Base-by-base conservation (phyloP, 805 yeast species). In the Candida insectorum region DNA sequence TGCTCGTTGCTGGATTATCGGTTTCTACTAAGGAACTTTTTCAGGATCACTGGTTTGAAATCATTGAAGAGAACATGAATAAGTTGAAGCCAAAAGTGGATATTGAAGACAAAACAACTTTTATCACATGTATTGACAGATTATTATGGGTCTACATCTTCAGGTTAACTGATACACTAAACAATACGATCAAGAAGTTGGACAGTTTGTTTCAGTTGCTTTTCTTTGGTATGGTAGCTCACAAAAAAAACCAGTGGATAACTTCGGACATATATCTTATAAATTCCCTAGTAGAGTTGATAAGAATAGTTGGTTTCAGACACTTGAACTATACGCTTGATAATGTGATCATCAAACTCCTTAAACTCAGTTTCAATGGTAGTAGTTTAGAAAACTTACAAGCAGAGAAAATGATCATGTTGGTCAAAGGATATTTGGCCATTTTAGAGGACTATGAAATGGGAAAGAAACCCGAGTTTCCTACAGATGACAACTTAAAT, bases 131-230 rank as follows among this genome's bases (percentile, higher is more conserved):
- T 36, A 60, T 82, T 3, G 72, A 95, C 0, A 63, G 96, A 37
- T 63, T 94, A 20, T 58, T 85, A 0, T 93, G 98, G 98, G 95
- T 89, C 0, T 93, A 85, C 52, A 62, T 88, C 16, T 86, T 81
- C 56, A 68, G 97, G 41, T 78, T 88, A 44, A 76, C 95, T 0
- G 98, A 94, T 45, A 83, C 97, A 0, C 62, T 91, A 46, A 93
- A 91, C 52, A 81, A 85, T 38, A 88, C 95, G 0, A 79, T 89
- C 3, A 81, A 88, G 48, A 81, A 81, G 35, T 66, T 93, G 31
- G 95, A 83, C 37, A 50, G 60, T 2, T 60, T 93, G 21, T 77
- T 81, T 37, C 71, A 73, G 30, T 41, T 75, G 4, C 55, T 85
- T 26, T 62, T 89, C 16, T 71, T 72, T 31, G 73, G 67, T 34